A percentile compares a stretch with the other conserved stretches of the same genome.
These are phyloP conservation scores for Monosporascus sp. DNA, from an alignment of 2,329 filamentous ascomycete genomes.

Conservation along the genomic window DNA sequence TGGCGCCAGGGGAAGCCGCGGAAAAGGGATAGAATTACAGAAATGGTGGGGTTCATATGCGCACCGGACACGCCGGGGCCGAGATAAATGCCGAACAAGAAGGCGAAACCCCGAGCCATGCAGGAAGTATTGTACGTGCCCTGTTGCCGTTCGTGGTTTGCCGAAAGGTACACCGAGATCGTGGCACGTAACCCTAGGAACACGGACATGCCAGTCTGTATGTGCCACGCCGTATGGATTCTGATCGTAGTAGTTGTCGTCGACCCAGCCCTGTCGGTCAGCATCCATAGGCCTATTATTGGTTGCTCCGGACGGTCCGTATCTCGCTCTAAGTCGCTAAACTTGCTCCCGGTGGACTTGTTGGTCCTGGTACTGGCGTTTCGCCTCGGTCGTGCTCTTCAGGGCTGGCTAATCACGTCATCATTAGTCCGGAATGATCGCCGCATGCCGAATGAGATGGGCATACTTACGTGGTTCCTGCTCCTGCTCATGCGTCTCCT, in stretches of 20 bases:
- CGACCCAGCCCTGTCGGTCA: constrained; percentile 12
- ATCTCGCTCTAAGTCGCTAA: neutral
- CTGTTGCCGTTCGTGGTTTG: constrained; percentile 14
- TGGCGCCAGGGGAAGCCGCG: constrained; percentile 32
- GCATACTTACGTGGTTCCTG: neutral
- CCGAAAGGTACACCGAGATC: constrained; percentile 23
- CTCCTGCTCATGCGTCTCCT: too few relatives aligned
- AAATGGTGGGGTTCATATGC: constrained; percentile 32
- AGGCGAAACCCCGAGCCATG: constrained; percentile 27
- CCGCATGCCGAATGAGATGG: neutral
- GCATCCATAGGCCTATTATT: neutral
- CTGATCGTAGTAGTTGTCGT: constrained; percentile 16
- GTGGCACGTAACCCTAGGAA: constrained; percentile 23
- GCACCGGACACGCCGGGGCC: constrained; percentile 24
- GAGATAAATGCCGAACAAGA: constrained; percentile 27
- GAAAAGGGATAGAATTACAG: constrained; percentile 29
- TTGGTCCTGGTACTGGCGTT: constrained; percentile 5
- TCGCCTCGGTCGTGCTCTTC: neutral
- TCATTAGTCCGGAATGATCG: neutral
- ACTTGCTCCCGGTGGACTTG: constrained; percentile 1
- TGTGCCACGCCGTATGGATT: constrained; percentile 21
- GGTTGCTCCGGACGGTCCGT: constrained; percentile 5
- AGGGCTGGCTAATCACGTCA: neutral
- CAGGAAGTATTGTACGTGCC: constrained; percentile 23
- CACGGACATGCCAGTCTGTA: constrained; percentile 19